phyloP scores from a whole-genome alignment of 208 protist species.

The Leishmania major region DNA sequence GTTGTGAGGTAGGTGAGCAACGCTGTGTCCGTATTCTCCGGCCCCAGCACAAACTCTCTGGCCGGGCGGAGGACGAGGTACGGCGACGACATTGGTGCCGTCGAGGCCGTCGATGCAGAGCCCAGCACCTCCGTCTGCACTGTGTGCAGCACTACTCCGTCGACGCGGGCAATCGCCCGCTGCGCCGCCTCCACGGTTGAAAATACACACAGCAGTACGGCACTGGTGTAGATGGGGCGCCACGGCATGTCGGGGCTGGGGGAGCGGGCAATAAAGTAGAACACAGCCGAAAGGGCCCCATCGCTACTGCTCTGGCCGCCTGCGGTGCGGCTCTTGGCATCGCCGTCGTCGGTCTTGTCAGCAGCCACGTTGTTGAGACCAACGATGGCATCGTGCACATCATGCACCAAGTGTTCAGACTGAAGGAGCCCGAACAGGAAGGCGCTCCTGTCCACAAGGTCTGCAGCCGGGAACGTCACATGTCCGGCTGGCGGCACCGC shows the following conservation, averaged over 20 bases:
- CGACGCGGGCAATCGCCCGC: constrained; percentile 13
- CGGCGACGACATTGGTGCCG: background rate
- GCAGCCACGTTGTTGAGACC: background rate
- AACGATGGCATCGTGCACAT: constrained; percentile 32
- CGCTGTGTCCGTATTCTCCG: constrained; percentile 16
- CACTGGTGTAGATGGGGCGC: constrained; percentile 23
- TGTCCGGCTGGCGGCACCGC: background rate
- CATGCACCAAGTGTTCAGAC: constrained; percentile 16
- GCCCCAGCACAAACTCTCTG: constrained; percentile 8
- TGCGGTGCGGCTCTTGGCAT: background rate
- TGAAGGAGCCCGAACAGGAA: constrained; percentile 28
- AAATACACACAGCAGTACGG: constrained; percentile 26
- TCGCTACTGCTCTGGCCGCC: background rate
- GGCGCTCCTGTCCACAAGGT: constrained; percentile 26
- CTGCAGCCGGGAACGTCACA: background rate
- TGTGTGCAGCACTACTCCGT: background rate
- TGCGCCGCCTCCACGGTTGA: constrained; percentile 5
- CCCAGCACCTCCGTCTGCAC: background rate
- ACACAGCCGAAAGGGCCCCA: constrained; percentile 13
- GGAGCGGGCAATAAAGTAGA: constrained; percentile 17
- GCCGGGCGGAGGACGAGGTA: constrained; percentile 15
- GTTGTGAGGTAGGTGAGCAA: constrained; percentile 28
- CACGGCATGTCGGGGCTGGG: constrained; percentile 33
- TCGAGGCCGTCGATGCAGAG: background rate
- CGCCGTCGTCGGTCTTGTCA: background rate